A percentile compares a stretch with the other conserved stretches of the same genome.
These are phyloP conservation scores for Ganoderma meredithae DNA, from an alignment of 1,284 basidiomycete genomes.

Conservation along the genomic window DNA sequence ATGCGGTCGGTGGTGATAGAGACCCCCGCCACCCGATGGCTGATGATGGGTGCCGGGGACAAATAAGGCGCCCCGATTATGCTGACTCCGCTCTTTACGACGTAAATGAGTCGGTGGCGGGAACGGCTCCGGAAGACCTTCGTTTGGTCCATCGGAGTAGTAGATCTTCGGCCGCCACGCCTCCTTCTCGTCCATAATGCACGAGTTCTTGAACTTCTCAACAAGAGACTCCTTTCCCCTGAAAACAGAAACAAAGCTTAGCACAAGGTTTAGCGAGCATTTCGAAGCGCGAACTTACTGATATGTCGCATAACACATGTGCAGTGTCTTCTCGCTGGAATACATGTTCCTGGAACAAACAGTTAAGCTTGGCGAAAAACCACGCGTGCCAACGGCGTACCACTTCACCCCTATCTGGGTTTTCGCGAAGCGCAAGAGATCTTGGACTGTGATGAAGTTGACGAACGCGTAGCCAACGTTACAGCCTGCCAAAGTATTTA, in stretches of 20 bases:
- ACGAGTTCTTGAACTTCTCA: constrained; percentile 87
- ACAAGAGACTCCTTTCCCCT: constrained; percentile 88
- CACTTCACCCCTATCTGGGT: constrained; percentile 79
- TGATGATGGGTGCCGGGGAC: constrained; percentile 41
- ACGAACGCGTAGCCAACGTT: constrained; percentile 91
- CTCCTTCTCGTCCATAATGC: constrained; percentile 84
- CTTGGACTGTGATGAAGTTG: constrained; percentile 82
- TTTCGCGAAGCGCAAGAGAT: constrained; percentile 78
- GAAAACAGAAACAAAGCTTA: constrained; percentile 21
- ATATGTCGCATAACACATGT: constrained; percentile 89
- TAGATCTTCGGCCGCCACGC: constrained; percentile 87
- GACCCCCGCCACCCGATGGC: constrained; percentile 27
- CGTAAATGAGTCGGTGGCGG: constrained; percentile 79
- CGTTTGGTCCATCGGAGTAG: constrained; percentile 74
- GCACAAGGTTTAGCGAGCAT: neutral
- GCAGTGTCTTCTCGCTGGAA: constrained; percentile 85
- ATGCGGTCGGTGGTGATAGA: constrained; percentile 34
- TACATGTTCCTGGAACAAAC: constrained; percentile 78
- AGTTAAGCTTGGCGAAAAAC: constrained; percentile 4
- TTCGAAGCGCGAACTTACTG: constrained; percentile 58
- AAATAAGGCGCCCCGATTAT: constrained; percentile 75
- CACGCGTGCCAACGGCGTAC: constrained; percentile 45
- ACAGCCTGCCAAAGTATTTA: constrained; percentile 57
- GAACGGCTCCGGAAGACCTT: constrained; percentile 82
- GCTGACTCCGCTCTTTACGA: constrained; percentile 78